Evolutionary conservation across 2,329 filamentous ascomycete genomes (phyloP).

Genomic region (Pseudogymnoascus destructans): DNA sequence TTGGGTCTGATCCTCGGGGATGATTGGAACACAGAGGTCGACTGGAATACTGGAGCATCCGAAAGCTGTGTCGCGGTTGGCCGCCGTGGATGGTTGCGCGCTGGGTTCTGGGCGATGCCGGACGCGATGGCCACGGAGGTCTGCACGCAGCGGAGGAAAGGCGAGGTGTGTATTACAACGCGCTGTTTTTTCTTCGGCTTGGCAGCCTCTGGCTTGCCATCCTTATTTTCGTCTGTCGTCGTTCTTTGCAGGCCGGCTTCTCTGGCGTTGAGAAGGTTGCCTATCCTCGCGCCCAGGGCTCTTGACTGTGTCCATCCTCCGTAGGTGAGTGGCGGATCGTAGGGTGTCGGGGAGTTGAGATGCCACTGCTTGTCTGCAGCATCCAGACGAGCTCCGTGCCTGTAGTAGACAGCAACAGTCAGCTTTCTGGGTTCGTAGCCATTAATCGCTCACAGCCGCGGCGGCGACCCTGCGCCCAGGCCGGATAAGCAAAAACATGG

Average conservation of each 20-base stretch:
- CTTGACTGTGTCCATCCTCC: constrained; percentile 84
- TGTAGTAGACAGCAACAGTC: constrained; percentile 22
- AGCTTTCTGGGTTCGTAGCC: not conserved
- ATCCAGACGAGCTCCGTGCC: constrained; percentile 88
- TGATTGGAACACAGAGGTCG: constrained; percentile 16
- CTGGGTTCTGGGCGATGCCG: constrained; percentile 57
- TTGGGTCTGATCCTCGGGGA: constrained; percentile 23
- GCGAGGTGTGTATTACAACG: constrained; percentile 83
- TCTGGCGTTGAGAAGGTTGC: constrained; percentile 49
- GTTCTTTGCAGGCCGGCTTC: constrained; percentile 24
- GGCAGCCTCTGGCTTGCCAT: constrained; percentile 16
- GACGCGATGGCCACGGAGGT: constrained; percentile 80
- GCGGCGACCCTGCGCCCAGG: not conserved
- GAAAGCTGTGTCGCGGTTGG: constrained; percentile 16
- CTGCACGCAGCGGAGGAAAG: constrained; percentile 84
- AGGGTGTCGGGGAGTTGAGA: constrained; percentile 80
- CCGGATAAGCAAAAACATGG: not conserved
- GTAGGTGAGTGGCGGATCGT: constrained; percentile 90
- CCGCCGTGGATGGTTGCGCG: constrained; percentile 22
- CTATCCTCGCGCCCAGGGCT: constrained; percentile 70
- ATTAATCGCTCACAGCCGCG: not conserved
- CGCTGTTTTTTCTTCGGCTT: constrained; percentile 51
- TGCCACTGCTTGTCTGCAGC: constrained; percentile 94
- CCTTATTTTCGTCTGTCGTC: constrained; percentile 19
- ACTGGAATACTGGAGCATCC: constrained; percentile 9